Evolutionary conservation across 306 rosid species (phyloP), one percentile per base, ranked within the genome.

Genomic region (Malus orientalis): DNA sequence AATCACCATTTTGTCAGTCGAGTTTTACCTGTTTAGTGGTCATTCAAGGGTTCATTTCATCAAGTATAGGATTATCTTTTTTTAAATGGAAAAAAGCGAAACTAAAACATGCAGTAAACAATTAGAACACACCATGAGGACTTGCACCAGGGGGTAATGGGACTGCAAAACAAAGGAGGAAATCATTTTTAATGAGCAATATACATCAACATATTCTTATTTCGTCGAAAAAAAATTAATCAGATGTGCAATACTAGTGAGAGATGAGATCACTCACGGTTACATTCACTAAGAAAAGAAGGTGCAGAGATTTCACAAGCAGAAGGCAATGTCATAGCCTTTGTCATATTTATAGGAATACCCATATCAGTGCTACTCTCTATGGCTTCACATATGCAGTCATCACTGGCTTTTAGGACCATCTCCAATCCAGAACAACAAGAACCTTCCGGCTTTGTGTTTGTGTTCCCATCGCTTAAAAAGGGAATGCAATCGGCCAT

Each of bases 401-500:
- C 55, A 3, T 49, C 32, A 19, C 45, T 29, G 11, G 40, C 38
- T 32, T 76, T 32, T 19, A 65, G 19, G 2, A 74, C 79, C 19
- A 73, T 49, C 30, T 62, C 33, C 32, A 60, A 32, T 6, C 81
- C 77, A 11, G 74, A 23, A 29, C 84, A 81, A 59, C 84, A 81
- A 0, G 80, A 64, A 42, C 11, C 44, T 1, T 42, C 77, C 3
- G 70, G 78, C 32, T 27, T 65, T 33, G 25, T 64, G 63, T 19
- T 3, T 2, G 27, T 53, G 19, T 63, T 25, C 8, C 59, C 81
- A 29, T 71, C 63, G 11, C 25, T 76, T 45, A 81, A 1, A 45
- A 25, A 81, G n/a, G 77, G 40, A 18, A 81, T 10, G 68, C 87
- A 84, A 25, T 70, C 78, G 6, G 67, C 40, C 69, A 81, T 58